Base-by-base conservation (phyloP, 805 yeast genomes). In the Komagataella populi region DNA sequence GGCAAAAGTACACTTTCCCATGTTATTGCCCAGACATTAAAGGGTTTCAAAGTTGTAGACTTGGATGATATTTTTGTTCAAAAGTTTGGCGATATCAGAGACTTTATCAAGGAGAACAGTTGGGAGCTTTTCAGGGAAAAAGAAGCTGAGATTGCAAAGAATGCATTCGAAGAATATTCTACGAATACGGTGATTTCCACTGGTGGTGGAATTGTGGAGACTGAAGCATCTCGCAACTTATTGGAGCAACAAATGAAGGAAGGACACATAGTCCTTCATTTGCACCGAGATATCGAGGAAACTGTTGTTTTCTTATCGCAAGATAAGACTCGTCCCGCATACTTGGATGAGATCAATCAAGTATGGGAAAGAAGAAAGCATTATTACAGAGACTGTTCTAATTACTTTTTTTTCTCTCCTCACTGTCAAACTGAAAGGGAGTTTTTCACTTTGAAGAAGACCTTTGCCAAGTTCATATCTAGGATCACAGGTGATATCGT, bases 201-300 rank as follows among this genome's bases (percentile, higher is more conserved):
- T 49, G 99, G 99, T 39, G 99, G 99, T 47, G 99, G 99, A 7
- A 73, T 93, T 54, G 95, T 93, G 23, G 98, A 91, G 67, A 76
- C 76, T 45, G 73, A 73, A 6, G 75, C 65, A n/a, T 80, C 95
- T 4, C 77, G 97, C 59, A 72, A 72, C 8, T 56, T 78, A 6
- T 71, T 93, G 63, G 74, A 81, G 57, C 63, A 71, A 6, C 85
- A 80, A 63, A 60, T 64, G 45, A 66, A 68, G 6, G 59, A 68
- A 20, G 55, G 66, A 12, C 14, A 20, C 23, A 75, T 86, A 56
- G 98, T 93, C 10, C 71, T 93, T 51, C 97, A 93, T 60, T 73
- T 93, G 53, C 97, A 91, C 65, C 83, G 99, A 57, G 86, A 87
- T 59, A 76, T 91, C 55, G 82, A 80, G 52, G 84, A 87, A 57